Evolutionary conservation across 1,284 basidiomycete genomes (phyloP).

Genomic region (Sanghuangporus sanghuang): DNA sequence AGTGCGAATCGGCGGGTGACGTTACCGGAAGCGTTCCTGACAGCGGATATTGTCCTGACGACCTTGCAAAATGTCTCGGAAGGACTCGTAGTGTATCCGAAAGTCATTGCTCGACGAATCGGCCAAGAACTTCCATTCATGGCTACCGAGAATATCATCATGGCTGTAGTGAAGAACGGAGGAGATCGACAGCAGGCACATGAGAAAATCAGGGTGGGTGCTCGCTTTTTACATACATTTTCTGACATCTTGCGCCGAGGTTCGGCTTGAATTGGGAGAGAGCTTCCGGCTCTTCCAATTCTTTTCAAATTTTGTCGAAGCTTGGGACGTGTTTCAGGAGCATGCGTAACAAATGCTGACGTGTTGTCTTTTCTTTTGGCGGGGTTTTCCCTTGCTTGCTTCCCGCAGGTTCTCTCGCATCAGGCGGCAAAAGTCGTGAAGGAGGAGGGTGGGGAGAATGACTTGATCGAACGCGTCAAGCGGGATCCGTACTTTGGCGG

Average conservation of each 20-base stretch:
- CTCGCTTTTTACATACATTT: background rate
- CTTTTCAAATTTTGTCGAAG: background rate
- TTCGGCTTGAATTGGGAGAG: background rate
- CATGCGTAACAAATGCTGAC: background rate
- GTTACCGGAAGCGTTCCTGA: constrained; percentile 95
- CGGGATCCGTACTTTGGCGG: constrained; percentile 57
- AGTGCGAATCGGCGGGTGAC: constrained; percentile 96
- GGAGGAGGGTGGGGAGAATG: constrained; percentile 92
- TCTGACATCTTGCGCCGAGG: background rate
- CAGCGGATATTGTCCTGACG: constrained; percentile 93
- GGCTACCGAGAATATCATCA: constrained; percentile 99
- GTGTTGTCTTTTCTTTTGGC: background rate
- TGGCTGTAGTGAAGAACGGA: constrained; percentile 95
- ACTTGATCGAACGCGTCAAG: constrained; percentile 86
- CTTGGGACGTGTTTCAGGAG: background rate
- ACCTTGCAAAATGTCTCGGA: constrained; percentile 97
- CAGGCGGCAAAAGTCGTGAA: constrained; percentile 95
- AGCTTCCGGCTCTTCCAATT: background rate
- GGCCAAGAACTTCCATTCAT: constrained; percentile 97
- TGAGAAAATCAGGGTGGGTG: constrained; percentile 84
- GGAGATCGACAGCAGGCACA: constrained; percentile 97
- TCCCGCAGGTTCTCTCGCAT: constrained; percentile 77
- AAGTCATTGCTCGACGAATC: constrained; percentile 90
- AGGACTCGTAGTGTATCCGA: constrained; percentile 96
- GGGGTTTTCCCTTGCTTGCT: background rate